Conservation (phyloP, 805 yeast species). For the Nakazawaea holstii region DNA sequence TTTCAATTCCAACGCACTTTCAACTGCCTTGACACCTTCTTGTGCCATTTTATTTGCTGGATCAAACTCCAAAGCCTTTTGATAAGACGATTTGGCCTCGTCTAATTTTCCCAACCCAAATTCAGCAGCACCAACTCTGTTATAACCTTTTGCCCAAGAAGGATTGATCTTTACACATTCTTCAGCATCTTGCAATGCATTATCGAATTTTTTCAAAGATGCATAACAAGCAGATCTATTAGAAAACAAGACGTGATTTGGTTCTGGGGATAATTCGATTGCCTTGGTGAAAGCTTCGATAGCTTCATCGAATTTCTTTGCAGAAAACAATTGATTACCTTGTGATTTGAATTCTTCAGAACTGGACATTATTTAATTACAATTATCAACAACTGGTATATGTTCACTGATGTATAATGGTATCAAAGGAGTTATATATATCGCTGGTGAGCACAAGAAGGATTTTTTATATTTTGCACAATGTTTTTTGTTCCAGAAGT, state of each 20-base stretch:
- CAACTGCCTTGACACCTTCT: slow-evolving; percentile 71
- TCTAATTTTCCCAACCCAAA: slow-evolving; percentile 80
- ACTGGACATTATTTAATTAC: slow-evolving; percentile 18
- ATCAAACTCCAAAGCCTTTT: slow-evolving; percentile 78
- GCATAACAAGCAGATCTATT: slow-evolving; percentile 93
- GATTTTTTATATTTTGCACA: too few relatives aligned
- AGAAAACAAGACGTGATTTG: slow-evolving; percentile 90
- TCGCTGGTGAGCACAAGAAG: too few relatives aligned
- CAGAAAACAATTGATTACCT: slow-evolving; percentile 90
- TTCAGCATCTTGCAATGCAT: slow-evolving; percentile 83
- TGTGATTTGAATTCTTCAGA: slow-evolving; percentile 81
- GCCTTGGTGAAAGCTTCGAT: slow-evolving; percentile 80
- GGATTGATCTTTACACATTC: slow-evolving; percentile 78
- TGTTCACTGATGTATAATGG: too few relatives aligned
- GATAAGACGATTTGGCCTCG: slow-evolving; percentile 65
- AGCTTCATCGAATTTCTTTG: slow-evolving; percentile 79
- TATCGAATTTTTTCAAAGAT: slow-evolving; percentile 63
- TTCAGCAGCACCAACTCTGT: slow-evolving; percentile 89
- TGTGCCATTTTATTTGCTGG: slow-evolving; percentile 80
- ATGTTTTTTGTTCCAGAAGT: slow-evolving; percentile 4
- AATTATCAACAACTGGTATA: too few relatives aligned
- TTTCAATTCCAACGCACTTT: slow-evolving; percentile 40
- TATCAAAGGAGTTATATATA: too few relatives aligned
- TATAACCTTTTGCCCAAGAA: slow-evolving; percentile 93
- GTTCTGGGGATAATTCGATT: slow-evolving; percentile 71